Evolutionary conservation across 768 basidiomycete genomes (phyloP).

Genomic region (Lactifluus rugatus): DNA sequence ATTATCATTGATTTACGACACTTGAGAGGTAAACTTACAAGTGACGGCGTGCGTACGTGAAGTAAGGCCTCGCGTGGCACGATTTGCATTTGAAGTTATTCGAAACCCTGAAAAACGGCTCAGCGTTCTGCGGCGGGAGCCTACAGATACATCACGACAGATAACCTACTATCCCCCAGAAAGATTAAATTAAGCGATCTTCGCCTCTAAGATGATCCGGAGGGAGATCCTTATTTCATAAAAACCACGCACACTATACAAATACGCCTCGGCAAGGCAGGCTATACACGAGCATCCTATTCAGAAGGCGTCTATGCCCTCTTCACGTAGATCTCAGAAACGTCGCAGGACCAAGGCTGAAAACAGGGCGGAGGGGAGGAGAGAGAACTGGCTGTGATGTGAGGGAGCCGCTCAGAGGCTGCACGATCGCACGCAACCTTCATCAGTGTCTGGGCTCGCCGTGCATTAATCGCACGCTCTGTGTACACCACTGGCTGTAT

Average conservation of each 20-base stretch:
- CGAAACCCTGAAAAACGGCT: background rate
- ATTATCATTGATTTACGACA: background rate
- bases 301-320: background rate
- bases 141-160: too few relatives aligned
- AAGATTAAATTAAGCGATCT: background rate
- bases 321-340: background rate
- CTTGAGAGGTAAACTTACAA: background rate
- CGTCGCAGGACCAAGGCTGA: background rate
- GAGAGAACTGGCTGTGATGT: background rate
- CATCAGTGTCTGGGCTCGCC: background rate
- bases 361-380: conserved; percentile 7
- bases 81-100: too few relatives aligned
- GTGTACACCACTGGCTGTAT: background rate
- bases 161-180: too few relatives aligned
- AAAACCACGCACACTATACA: background rate
- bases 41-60: background rate
- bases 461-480: background rate
- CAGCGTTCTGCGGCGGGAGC: background rate
- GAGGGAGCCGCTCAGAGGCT: background rate
- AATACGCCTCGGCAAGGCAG: background rate
- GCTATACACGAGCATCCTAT: background rate
- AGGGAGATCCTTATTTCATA: background rate
- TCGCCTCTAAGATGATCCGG: background rate
- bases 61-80: too few relatives aligned
- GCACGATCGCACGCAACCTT: background rate